Evolutionary conservation across 1,139 yeast species (phyloP).

Genomic region (Lipomyces yarrowii): DNA sequence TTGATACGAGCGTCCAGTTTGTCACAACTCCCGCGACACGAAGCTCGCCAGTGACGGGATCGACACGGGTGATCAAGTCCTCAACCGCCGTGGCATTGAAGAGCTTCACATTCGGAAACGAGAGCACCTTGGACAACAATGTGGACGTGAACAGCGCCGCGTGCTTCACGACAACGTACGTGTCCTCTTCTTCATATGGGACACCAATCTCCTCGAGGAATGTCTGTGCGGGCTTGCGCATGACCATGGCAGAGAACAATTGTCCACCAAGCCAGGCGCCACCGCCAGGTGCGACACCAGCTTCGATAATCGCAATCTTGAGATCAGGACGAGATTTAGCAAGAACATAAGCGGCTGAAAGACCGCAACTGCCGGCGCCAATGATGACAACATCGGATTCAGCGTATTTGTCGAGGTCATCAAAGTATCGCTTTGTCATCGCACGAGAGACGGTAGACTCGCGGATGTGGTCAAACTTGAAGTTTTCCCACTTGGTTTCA

Average conservation of each 20-base stretch:
- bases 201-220: slow-evolving; percentile 67
- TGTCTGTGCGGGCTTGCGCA: slow-evolving; percentile 74
- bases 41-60: slow-evolving; percentile 56
- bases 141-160: slow-evolving; percentile 80
- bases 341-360: slow-evolving; percentile 71
- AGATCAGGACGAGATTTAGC: slow-evolving; percentile 77
- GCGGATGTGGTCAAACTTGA: slow-evolving; percentile 70
- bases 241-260: slow-evolving; percentile 74
- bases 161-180: slow-evolving; percentile 77
- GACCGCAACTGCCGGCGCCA: slow-evolving; percentile 81
- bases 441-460: slow-evolving; percentile 84
- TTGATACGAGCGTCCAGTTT: slow-evolving; percentile 77
- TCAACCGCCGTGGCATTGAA: slow-evolving; percentile 84
- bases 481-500: slow-evolving; percentile 40
- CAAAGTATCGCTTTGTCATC: slow-evolving; percentile 75
- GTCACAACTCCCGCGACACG: slow-evolving; percentile 80
- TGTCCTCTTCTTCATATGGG: slow-evolving; percentile 77
- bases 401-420: slow-evolving; percentile 71
- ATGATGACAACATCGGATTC: slow-evolving; percentile 75
- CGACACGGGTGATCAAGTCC: slow-evolving; percentile 73
- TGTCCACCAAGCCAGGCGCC: slow-evolving; percentile 86
- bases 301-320: slow-evolving; percentile 74
- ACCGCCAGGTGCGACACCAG: slow-evolving; percentile 77
- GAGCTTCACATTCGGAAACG: slow-evolving; percentile 72
- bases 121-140: slow-evolving; percentile 66